Percentiles rank a stretch among this genome's conserved stretches.
These are phyloP conservation scores for Ceratobasidium theobromae DNA, from an alignment of 1,284 basidiomycete genomes.

Conservation along the genomic window DNA sequence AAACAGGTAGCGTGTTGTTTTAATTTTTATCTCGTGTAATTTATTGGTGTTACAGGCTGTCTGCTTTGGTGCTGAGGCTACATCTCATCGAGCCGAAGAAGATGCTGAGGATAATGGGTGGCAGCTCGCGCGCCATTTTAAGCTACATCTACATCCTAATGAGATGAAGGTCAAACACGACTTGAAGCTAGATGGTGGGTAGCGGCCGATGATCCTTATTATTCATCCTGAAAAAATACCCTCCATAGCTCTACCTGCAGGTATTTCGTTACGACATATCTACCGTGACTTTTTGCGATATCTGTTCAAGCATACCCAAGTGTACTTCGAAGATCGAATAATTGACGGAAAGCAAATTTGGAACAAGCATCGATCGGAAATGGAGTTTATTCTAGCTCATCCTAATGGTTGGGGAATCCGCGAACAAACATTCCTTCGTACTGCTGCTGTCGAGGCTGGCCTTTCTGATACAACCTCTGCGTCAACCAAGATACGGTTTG, in stretches of 20 bases:
- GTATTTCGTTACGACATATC: conserved; percentile 9
- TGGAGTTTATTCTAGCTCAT: conserved; percentile 29
- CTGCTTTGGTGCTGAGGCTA: conserved; percentile 10
- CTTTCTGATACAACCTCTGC: neutral
- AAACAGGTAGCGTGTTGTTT: conserved; percentile 18
- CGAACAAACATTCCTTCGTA: conserved; percentile 28
- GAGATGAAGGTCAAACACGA: neutral
- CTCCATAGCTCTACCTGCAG: conserved; percentile 7
- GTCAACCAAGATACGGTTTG: conserved; percentile 27
- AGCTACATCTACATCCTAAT: conserved; percentile 21
- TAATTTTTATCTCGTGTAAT: neutral
- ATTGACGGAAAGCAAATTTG: conserved; percentile 14
- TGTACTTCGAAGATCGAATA: conserved; percentile 10
- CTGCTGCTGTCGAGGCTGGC: conserved; percentile 25
- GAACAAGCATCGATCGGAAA: neutral
- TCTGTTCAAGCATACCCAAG: conserved; percentile 19
- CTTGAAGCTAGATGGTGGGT: neutral
- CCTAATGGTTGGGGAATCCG: conserved; percentile 33
- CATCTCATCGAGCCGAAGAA: neutral
- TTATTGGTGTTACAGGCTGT: neutral
- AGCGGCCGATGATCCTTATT: neutral
- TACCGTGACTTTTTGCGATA: conserved; percentile 35
- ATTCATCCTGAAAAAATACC: neutral
- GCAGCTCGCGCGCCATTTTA: conserved; percentile 23
- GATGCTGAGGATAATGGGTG: conserved; percentile 4